Evolutionary conservation across 331 rosid species (phyloP), one percentile per base, ranked within the genome.

Genomic region (Phaseolus coccineus): DNA sequence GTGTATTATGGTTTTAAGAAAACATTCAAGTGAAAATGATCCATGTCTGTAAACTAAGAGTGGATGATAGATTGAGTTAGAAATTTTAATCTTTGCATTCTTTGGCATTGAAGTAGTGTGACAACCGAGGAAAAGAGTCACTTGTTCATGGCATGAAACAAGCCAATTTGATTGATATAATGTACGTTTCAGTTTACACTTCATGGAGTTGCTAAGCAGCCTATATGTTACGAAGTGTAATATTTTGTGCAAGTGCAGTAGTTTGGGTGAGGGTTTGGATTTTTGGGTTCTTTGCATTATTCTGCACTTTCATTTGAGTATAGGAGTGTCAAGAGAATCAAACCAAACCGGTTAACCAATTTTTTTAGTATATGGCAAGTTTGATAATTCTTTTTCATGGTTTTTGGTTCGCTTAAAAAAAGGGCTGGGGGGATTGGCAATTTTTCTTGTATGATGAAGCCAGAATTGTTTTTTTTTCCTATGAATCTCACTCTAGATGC

Each of bases 81-180:
- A 73, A 31, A 15, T 69, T 57, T 63, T 69, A 57, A 50, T 85
- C 14, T 55, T 69, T 74, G 51, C 67, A 58, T 77, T 77, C 42
- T 67, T 69, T 6, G 3, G 61, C 69, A 62, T 46, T 44, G 37
- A 44, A 13, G 14, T 58, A 15, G 56, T 52, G 74, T n/a, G 61
- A 25, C 35, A 78, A 33, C 57, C 62, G 33, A 0, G 55, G 53
- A 22, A 59, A 71, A 39, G 66, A 19, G 44, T 66, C 27, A 57
- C 16, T 37, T 10, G 53, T 73, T 71, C 31, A 44, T 71, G 27
- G 52, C 62, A 46, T 12, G 24, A 55, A 28, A 55, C 10, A 42
- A 77, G 58, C 56, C 46, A 31, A 73, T 63, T 81, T 81, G 75
- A 71, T 42, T 53, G 70, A 28, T 31, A n/a, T 71, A 48, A 22